Evolutionary conservation across 805 yeast species (phyloP), one percentile per base, ranked within the genome.

Genomic region (Yamadazyma sp.): DNA sequence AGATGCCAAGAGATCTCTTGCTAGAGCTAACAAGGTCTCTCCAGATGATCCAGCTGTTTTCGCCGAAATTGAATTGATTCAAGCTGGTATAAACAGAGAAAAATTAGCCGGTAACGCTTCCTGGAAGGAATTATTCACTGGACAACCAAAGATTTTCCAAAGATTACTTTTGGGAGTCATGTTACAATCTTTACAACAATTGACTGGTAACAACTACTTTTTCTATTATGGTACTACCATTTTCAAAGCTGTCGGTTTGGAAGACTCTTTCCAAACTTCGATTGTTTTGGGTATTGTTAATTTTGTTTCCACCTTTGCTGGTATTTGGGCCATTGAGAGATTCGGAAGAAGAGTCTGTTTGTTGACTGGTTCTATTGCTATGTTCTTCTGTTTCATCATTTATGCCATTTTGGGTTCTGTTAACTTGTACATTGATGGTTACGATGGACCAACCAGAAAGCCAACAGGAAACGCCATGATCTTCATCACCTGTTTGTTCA

Each of bases 381-480:
- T 79, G 82, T 61, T 70, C 39, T 53, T 69, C 12, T 73, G 81
- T 52, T 76, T 81, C 71, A 53, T 79, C 28, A 67, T 80, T 41
- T 82, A 78, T 55, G 71, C 88, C 4, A 66, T 75, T 28, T 62
- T 82, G 37, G 89, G 88, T 40, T 71, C 77, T 12, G 73, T 71
- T 47, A 54, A 62, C 26, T 62, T 78, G 42, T 61, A 59, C 48
- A 53, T 55, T 10, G 61, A 67, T 40, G 71, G 71, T 23, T 63
- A 58, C 44, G 67, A 61, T 52, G 55, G 58, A 35, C 60, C 73
- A 31, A 54, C 55, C 28, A 39, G 54, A 28, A 70, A 67, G 46
- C 70, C 80, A 41, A 75, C 81, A 36, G 85, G 85, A 52, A 53
- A 66, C 44, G 76, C 72, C 8, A 77, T 82, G 84, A 79, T 82